Evolutionary conservation across 1,139 yeast species (phyloP).

Genomic region (Geotrichum carabidarum): DNA sequence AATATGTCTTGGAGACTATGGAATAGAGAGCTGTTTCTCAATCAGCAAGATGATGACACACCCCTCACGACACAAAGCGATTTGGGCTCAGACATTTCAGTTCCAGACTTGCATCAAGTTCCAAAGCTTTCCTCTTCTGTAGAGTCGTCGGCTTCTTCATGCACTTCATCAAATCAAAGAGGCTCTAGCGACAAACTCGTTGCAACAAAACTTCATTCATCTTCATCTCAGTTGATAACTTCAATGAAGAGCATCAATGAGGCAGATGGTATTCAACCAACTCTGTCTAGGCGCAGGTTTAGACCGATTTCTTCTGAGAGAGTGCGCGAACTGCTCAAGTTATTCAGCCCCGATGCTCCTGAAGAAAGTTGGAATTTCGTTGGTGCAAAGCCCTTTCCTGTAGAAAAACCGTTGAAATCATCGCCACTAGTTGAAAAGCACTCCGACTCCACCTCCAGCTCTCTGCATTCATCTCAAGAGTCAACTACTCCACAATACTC

Average conservation of each 20-base stretch:
- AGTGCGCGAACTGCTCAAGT: conserved; percentile 8
- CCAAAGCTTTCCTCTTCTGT: conserved; percentile 22
- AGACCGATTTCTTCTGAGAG: conserved; percentile 4
- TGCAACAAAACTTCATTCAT: not conserved
- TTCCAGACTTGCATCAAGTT: conserved; percentile 18
- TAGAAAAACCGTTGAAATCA: not conserved
- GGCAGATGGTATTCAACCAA: not conserved
- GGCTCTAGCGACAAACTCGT: conserved; percentile 14
- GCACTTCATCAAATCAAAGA: conserved; percentile 11
- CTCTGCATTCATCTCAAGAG: conserved; percentile 1
- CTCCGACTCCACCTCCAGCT: not conserved
- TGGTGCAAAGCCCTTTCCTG: not conserved
- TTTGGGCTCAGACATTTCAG: conserved; percentile 1
- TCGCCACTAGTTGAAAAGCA: not conserved
- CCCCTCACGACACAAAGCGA: not conserved
- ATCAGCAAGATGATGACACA: conserved; percentile 8
- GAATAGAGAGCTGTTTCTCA: conserved; percentile 42
- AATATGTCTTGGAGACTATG: conserved; percentile 58
- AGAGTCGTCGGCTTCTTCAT: conserved; percentile 20
- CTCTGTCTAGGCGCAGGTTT: not conserved
- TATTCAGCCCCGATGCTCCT: conserved; percentile 7
- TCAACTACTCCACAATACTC: conserved; percentile 1
- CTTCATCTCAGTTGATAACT: not conserved
- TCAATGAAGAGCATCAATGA: not conserved
- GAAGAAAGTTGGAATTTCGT: conserved; percentile 1